Conservation (phyloP, 1,284 basidiomycete genomes). For the Moesziomyces antarcticus region DNA sequence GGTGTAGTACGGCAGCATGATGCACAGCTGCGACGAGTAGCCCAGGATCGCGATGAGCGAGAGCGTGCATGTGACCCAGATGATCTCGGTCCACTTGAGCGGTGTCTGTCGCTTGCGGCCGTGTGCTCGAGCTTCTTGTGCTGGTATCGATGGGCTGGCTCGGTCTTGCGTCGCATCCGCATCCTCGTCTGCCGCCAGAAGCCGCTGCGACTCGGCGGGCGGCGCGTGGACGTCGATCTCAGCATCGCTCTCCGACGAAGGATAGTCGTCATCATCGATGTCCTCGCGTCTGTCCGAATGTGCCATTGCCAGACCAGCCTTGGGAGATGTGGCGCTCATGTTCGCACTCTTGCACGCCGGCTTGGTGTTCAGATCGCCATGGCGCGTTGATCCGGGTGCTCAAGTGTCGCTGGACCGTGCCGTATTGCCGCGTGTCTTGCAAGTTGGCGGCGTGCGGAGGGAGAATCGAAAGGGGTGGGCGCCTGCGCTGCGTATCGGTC, state of each 20-base stretch:
- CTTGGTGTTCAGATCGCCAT: no score
- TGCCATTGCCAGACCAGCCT: background rate
- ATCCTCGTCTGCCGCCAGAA: background rate
- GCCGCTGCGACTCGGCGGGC: constrained; percentile 1
- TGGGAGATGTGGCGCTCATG: background rate
- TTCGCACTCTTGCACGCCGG: background rate
- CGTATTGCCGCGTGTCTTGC: no score
- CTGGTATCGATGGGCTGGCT: background rate
- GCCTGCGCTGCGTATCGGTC: no score
- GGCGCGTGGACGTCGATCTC: constrained; percentile 2
- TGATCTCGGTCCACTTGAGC: constrained; percentile 41
- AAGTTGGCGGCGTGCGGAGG: no score
- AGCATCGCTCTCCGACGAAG: constrained; percentile 32
- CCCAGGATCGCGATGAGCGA: constrained; percentile 56
- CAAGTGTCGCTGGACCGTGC: no score
- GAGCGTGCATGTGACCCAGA: constrained; percentile 32
- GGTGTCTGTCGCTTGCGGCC: constrained; percentile 20
- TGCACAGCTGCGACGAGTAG: constrained; percentile 54
- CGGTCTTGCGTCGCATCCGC: no score
- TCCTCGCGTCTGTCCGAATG: background rate
- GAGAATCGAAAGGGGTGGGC: no score
- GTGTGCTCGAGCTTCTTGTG: background rate
- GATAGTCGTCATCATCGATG: constrained; percentile 15
- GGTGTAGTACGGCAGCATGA: constrained; percentile 60
- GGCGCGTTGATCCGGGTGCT: no score